Evolutionary conservation across 352 stramenopile genomes (phyloP), one percentile per base, ranked within the genome.

Genomic region (Phytophthora sp.): DNA sequence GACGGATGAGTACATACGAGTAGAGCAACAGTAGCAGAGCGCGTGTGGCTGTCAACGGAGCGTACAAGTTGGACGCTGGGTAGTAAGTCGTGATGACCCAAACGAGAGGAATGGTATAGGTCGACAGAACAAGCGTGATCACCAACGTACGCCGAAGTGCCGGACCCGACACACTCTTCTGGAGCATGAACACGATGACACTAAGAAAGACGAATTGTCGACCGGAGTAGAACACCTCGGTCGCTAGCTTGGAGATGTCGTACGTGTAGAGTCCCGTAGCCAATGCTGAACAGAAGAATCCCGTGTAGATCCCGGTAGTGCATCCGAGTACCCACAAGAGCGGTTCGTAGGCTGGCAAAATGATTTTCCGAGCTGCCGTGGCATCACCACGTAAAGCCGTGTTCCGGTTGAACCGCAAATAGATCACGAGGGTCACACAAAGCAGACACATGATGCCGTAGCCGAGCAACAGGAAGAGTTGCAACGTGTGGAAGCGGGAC

Each of bases 151-250:
- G 77, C 24, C 71, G 64, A 29, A 90, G 68, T 13, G 81, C 77
- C 9, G 74, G 73, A 4, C 65, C 60, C 4, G 77, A 88, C 16
- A 90, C 77, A 18, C 70, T 87, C 61, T 78, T 87, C 49, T 90
- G 77, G 7, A 87, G 66, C 64, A 90, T 84, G 59, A 88, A 90
- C n/a, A 90, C 66, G 15, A 80, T 76, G 36, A 88, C 70, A 54
- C 74, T 82, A 23, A 86, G 49, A 57, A 88, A 84, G 45, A 86
- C 73, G 55, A 90, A 87, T 54, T 87, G 81, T 1, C 78, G 64
- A n/a, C 79, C 79, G 2, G 77, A 83, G 60, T 85, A 90, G 41
- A 85, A 86, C 12, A 80, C 71, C 24, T 86, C 78, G 11, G 71
- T 84, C 29, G 78, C 74, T 36, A 86, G 67, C 57, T 80, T 83